These are phyloP conservation scores for Takakia lepidozioides DNA, from an alignment of 225 moss, liverwort and hornwort species.

Conservation along the genomic window DNA sequence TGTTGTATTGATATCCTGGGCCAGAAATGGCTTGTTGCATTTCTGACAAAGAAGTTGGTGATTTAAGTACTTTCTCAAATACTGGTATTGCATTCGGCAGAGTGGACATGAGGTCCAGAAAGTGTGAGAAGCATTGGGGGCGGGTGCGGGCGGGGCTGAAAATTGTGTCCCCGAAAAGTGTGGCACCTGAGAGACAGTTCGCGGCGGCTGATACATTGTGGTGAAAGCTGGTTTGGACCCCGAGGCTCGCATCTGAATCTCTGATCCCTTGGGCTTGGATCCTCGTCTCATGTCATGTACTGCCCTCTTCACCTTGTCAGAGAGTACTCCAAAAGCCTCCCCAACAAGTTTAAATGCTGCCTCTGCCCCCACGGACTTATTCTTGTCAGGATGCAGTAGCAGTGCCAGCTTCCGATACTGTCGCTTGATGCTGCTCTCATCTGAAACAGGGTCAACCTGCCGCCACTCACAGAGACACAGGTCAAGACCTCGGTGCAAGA, in stretches of 20 bases:
- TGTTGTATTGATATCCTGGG: conserved; percentile 49
- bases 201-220: conserved; percentile 15
- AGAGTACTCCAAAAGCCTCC: conserved; percentile 74
- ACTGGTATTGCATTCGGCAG: conserved; percentile 86
- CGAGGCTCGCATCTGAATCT: conserved; percentile 14
- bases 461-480: too few species aligned
- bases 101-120: conserved; percentile 89
- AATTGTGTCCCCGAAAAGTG: too few species aligned
- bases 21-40: conserved; percentile 59
- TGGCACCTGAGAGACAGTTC: too few species aligned
- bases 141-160: conserved; percentile 12
- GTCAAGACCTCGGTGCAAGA: too few species aligned
- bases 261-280: conserved; percentile 25
- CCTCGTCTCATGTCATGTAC: conserved; percentile 65
- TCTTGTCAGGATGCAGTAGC: conserved; percentile 89
- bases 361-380: conserved; percentile 79
- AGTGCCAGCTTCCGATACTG: conserved; percentile 87
- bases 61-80: conserved; percentile 57
- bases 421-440: conserved; percentile 71
- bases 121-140: conserved; percentile 17
- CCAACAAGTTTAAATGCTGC: conserved; percentile 91
- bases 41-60: conserved; percentile 68
- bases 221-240: conserved; percentile 23
- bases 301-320: conserved; percentile 57
- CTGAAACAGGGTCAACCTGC: conserved; percentile 71